Evolutionary conservation across 2,329 filamentous ascomycete genomes (phyloP).

Genomic region (Ceratocystiopsis brevicomis): DNA sequence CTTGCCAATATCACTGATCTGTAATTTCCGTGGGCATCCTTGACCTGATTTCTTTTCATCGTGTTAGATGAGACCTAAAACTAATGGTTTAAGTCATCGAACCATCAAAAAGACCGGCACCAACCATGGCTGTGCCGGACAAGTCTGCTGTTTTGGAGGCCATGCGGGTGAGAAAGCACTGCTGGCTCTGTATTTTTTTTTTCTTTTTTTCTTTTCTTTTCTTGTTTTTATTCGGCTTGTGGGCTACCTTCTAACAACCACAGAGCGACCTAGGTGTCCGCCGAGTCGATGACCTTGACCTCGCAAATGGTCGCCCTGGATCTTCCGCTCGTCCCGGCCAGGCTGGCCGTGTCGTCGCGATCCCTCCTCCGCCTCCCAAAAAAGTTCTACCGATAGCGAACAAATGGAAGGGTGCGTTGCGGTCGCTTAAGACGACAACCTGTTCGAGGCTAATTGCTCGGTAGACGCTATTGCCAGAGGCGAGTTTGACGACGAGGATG

Average conservation of each 20-base stretch:
- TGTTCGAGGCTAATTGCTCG: too few relatives aligned
- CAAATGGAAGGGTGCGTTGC: conserved; percentile 3
- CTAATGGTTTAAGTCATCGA: too few relatives aligned
- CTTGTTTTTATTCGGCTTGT: too few relatives aligned
- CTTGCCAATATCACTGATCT: too few relatives aligned
- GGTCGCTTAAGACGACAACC: too few relatives aligned
- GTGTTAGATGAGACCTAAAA: too few relatives aligned
- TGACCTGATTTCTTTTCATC: too few relatives aligned
- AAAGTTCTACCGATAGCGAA: conserved; percentile 1
- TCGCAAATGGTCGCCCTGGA: conserved; percentile 5
- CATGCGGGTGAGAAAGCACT: neutral
- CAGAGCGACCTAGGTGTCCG: conserved; percentile 7
- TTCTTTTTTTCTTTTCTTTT: neutral
- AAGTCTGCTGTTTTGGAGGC: neutral
- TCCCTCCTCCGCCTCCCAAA: neutral
- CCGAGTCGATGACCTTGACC: conserved; percentile 7
- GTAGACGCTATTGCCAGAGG: conserved; percentile 7
- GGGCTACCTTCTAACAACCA: neutral
- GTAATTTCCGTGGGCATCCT: too few relatives aligned
- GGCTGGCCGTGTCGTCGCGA: neutral
- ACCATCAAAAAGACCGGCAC: neutral
- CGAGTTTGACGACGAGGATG: conserved; percentile 9
- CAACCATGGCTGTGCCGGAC: neutral
- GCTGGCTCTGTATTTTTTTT: neutral
- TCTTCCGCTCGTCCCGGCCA: neutral